Evolutionary conservation across 768 basidiomycete genomes (phyloP), one percentile per base, ranked within the genome.

Genomic region (Cyclocybe cylindracea): DNA sequence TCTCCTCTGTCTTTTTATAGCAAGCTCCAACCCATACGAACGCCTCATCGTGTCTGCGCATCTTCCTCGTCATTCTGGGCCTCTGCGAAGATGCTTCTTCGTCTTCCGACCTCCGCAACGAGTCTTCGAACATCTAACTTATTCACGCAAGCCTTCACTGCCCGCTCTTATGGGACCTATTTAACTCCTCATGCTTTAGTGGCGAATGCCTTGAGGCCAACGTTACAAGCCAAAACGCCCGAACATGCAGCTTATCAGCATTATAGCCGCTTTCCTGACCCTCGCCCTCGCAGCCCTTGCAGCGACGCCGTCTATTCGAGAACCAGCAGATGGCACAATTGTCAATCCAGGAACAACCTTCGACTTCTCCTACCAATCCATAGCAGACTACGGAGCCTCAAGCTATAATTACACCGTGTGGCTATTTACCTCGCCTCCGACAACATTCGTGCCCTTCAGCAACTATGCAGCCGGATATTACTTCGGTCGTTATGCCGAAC

Each of bases 351-450:
- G 74, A 19, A 57, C 59, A 31, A 42, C 55, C 2, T 79, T 79
- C 62, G 58, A 72, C 46, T 79, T 78, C 59, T 11, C 51, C 10
- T 78, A 78, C 59, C 48, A 58, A 18, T 59, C 61, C 13, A 67
- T 65, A 46, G 74, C 69, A 6, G 77, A 78, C 53, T 78, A 73
- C 52, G 73, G 72, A 34, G 57, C 67, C 19, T 74, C 75, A 4
- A 72, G 71, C 58, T 77, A 72, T 57, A 68, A 66, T 43, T 76
- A 64, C 55, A 71, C 72, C 7, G 75, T 77, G 14, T 77, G 68
- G 62, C 60, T 78, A 36, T 56, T 75, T 48, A 75, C 70, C 24
- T 57, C 62, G 13, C 45, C 53, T 13, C 71, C 71, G 10, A 55
- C 52, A 19, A 54, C 57, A 2, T 52, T 70, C 40, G 44, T 48